Evolutionary conservation across 345 rosid species (phyloP).

Genomic region (Kandelia obovata): DNA sequence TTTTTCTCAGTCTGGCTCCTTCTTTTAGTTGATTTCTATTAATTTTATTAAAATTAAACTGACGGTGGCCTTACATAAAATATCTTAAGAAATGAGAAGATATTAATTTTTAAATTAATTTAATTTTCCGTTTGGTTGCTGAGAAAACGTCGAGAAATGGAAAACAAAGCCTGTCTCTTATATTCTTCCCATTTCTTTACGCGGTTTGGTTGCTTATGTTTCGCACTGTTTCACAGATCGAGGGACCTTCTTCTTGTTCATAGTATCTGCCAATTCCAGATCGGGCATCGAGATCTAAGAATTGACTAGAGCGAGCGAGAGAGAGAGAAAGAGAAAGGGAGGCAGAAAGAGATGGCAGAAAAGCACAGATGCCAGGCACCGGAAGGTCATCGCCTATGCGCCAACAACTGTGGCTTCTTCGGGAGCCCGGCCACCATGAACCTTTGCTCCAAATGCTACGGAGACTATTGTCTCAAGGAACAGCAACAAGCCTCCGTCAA

Average conservation of each 20-base stretch:
- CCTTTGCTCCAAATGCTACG: conserved; percentile 78
- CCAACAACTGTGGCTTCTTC: conserved; percentile 86
- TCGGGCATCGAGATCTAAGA: conserved; percentile 1
- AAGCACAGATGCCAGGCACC: conserved; percentile 14
- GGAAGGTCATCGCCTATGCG: conserved; percentile 40
- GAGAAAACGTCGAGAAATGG: neutral
- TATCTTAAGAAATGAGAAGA: no score
- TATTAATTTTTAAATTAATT: no score
- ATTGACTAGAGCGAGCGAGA: no score
- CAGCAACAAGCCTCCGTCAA: conserved; percentile 47
- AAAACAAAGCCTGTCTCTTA: neutral
- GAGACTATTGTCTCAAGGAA: conserved; percentile 60
- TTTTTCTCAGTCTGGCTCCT: neutral
- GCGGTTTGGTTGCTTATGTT: neutral
- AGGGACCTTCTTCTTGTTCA: neutral
- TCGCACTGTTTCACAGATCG: neutral
- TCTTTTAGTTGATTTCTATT: neutral
- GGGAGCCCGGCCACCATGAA: conserved; percentile 75
- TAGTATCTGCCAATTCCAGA: neutral
- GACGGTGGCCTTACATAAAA: no score
- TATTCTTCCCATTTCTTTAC: neutral
- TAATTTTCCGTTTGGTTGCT: neutral
- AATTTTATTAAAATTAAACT: no score
- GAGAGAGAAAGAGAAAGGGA: neutral
- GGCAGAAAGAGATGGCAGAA: conserved; percentile 12